These are phyloP conservation scores for Trichoderma koningiopsis DNA, from an alignment of 2,329 filamentous ascomycete genomes.

Conservation along the genomic window DNA sequence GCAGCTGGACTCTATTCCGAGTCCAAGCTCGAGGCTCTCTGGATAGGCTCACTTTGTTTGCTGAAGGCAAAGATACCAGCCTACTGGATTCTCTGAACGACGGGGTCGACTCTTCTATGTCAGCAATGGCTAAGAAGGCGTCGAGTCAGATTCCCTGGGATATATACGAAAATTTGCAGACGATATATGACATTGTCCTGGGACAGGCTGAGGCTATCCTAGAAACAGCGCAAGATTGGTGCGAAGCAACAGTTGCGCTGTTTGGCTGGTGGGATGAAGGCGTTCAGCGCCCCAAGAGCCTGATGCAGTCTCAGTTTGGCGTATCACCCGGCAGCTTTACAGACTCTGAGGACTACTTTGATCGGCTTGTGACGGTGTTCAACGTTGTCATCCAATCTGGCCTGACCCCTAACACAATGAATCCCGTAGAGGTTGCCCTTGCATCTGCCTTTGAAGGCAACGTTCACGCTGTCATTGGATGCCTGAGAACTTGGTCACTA, in stretches of 20 bases:
- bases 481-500: slow-evolving; percentile 79
- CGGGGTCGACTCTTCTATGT: slow-evolving; percentile 52
- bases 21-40: slow-evolving; percentile 70
- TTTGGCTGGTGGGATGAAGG: slow-evolving; percentile 91
- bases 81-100: slow-evolving; percentile 37
- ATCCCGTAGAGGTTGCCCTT: slow-evolving; percentile 76
- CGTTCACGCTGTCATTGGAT: slow-evolving; percentile 70
- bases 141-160: slow-evolving; percentile 88
- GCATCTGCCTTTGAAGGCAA: slow-evolving; percentile 84
- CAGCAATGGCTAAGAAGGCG: slow-evolving; percentile 72
- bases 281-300: slow-evolving; percentile 50
- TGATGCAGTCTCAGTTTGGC: slow-evolving; percentile 44
- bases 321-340: slow-evolving; percentile 47
- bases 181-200: slow-evolving; percentile 77
- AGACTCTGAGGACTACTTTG: slow-evolving; percentile 69
- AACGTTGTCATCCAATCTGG: slow-evolving; percentile 68
- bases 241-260: slow-evolving; percentile 81
- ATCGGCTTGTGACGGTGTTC: slow-evolving; percentile 72
- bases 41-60: slow-evolving; percentile 73
- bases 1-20: slow-evolving; percentile 83
- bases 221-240: slow-evolving; percentile 82
- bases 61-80: slow-evolving; percentile 68
- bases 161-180: slow-evolving; percentile 81
- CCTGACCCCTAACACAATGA: slow-evolving; percentile 75
- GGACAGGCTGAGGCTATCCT: slow-evolving; percentile 77